phyloP scores from a whole-genome alignment of 2,329 filamentous ascomycete species.

The Alternaria ethzedia region DNA sequence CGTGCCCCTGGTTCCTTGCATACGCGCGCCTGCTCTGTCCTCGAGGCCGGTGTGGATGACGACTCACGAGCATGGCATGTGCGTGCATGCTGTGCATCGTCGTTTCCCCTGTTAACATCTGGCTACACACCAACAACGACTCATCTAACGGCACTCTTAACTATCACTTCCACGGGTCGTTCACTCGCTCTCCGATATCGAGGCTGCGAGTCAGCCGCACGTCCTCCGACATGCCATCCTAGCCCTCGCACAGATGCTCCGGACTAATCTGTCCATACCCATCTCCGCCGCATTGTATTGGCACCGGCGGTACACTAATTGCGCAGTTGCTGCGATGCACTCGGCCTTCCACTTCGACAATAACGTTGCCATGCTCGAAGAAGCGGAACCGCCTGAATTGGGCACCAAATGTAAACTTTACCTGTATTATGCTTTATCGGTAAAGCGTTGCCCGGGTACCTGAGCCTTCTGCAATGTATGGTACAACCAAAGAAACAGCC shows the following conservation, averaged over 20 bases:
- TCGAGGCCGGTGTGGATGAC: background rate
- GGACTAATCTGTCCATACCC: background rate
- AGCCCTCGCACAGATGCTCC: background rate
- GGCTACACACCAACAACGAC: background rate
- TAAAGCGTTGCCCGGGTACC: background rate
- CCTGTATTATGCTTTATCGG: background rate
- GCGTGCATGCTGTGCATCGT: background rate
- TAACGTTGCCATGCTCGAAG: background rate
- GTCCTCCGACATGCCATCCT: background rate
- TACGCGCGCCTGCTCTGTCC: slow-evolving; percentile 6
- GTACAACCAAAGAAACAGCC: background rate
- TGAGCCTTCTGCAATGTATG: background rate
- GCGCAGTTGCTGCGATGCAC: background rate
- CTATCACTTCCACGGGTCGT: background rate
- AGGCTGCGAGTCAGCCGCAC: background rate
- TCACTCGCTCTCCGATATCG: background rate
- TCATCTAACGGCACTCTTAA: background rate
- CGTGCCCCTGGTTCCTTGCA: background rate
- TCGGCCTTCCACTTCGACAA: background rate
- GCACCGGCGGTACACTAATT: background rate
- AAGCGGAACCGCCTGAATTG: background rate
- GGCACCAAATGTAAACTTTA: background rate
- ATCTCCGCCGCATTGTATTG: background rate
- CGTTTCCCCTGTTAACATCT: background rate
- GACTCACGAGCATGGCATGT: background rate